Evolutionary conservation across 495 filamentous ascomycete genomes (phyloP).

Genomic region (Neurospora sp.): DNA sequence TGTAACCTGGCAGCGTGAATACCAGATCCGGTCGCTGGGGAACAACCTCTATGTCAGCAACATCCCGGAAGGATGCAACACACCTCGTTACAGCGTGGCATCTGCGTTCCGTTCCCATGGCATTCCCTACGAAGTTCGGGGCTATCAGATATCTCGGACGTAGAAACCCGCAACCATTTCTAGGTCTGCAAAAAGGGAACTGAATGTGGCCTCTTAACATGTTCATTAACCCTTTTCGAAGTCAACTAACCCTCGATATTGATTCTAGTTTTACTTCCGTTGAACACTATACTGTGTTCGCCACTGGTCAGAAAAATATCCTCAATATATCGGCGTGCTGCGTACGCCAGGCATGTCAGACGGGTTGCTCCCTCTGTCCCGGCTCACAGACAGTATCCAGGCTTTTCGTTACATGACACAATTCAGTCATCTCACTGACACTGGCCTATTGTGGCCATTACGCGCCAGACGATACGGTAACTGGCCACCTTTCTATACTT

Average conservation of each 20-base stretch:
- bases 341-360: not conserved
- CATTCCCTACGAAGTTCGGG: not conserved
- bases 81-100: not conserved
- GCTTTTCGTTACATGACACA: not conserved
- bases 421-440: not conserved
- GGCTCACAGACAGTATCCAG: not conserved
- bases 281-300: not conserved
- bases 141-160: not conserved
- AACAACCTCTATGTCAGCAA: not conserved
- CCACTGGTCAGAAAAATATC: not conserved
- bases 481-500: not conserved
- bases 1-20: slow-evolving; percentile 8
- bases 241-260: not conserved
- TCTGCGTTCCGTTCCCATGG: not conserved
- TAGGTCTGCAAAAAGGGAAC: not conserved
- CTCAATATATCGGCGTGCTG: not conserved
- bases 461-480: not conserved
- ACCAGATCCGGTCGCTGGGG: slow-evolving; percentile 5
- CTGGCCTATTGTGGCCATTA: not conserved
- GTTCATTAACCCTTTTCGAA: not conserved
- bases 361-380: not conserved
- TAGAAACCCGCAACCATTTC: not conserved
- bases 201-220: not conserved
- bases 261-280: not conserved
- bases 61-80: slow-evolving; percentile 1